Evolutionary conservation across 2,329 filamentous ascomycete species (phyloP).

Genomic region (Tolypocladium ophioglossoides): DNA sequence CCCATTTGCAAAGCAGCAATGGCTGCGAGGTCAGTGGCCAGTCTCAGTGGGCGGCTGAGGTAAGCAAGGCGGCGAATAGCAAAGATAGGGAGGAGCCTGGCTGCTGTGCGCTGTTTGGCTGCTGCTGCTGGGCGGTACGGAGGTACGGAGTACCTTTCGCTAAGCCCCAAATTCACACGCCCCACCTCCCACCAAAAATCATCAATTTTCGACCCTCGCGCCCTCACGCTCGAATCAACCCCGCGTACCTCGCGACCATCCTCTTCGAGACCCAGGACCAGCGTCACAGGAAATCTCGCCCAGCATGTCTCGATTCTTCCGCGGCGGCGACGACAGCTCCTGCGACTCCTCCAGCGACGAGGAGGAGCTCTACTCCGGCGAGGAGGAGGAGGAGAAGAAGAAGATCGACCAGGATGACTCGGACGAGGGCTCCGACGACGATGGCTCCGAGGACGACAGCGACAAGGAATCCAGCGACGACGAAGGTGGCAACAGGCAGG

Average conservation of each 20-base stretch:
- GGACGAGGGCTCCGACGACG: constrained; percentile 32
- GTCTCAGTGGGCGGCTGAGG: neutral
- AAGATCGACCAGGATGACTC: constrained; percentile 21
- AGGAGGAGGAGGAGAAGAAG: constrained; percentile 34
- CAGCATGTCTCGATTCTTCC: constrained; percentile 95
- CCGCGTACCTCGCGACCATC: constrained; percentile 23
- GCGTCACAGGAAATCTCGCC: constrained; percentile 13
- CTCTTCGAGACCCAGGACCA: constrained; percentile 4
- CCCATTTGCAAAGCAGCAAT: neutral
- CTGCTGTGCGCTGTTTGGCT: neutral
- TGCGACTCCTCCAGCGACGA: constrained; percentile 93
- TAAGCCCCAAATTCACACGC: constrained; percentile 26
- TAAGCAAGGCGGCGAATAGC: constrained; percentile 1
- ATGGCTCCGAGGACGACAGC: constrained; percentile 38
- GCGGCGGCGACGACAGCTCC: constrained; percentile 83
- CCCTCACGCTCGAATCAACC: constrained; percentile 19
- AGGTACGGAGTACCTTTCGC: constrained; percentile 12
- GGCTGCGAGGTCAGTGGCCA: constrained; percentile 1
- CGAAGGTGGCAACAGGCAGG: constrained; percentile 55
- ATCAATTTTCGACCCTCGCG: constrained; percentile 25
- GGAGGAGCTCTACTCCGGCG: constrained; percentile 74
- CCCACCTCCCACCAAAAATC: constrained; percentile 33
- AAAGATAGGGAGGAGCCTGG: neutral
- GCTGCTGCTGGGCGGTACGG: neutral
- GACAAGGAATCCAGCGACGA: constrained; percentile 50